Evolutionary conservation across 202 grass and related monocot genomes (phyloP).

Genomic region (Carex arenaria): DNA sequence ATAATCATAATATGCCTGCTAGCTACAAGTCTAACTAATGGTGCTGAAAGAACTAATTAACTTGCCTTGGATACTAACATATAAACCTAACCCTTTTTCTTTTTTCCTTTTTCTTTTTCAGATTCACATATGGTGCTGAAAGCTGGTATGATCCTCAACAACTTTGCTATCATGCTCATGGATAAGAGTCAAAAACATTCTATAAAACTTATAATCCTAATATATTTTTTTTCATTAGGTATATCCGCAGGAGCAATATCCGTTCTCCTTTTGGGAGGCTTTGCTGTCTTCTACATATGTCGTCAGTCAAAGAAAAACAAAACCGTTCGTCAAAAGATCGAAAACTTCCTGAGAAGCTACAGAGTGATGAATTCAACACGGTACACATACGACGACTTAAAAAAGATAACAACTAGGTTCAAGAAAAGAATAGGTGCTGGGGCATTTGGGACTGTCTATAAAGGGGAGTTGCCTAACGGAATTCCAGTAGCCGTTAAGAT

Average conservation of each 20-base stretch:
- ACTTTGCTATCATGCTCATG: not conserved
- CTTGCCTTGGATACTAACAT: not conserved
- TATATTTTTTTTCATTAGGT: not conserved
- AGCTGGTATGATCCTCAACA: not conserved
- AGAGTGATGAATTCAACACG: constrained; percentile 16
- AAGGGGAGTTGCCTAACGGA: constrained; percentile 32
- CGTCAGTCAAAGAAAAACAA: constrained; percentile 5
- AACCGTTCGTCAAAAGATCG: constrained; percentile 15
- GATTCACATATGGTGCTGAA: not conserved
- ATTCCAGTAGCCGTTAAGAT: constrained; percentile 46
- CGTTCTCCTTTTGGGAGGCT: not conserved
- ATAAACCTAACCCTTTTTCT: not conserved
- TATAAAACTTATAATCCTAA: not conserved
- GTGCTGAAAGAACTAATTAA: too few species aligned
- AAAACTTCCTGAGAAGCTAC: constrained; percentile 15
- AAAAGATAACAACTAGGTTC: constrained; percentile 36
- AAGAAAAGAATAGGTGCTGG: constrained; percentile 38
- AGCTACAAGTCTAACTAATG: too few species aligned
- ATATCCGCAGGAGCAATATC: not conserved
- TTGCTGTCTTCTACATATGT: not conserved
- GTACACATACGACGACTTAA: constrained; percentile 36
- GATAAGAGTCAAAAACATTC: not conserved
- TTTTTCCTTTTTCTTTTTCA: not conserved
- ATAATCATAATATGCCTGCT: too few species aligned
- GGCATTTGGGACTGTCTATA: constrained; percentile 49